These are phyloP conservation scores for Mucuna pruriens DNA, from an alignment of 306 rosid species.

Conservation along the genomic window DNA sequence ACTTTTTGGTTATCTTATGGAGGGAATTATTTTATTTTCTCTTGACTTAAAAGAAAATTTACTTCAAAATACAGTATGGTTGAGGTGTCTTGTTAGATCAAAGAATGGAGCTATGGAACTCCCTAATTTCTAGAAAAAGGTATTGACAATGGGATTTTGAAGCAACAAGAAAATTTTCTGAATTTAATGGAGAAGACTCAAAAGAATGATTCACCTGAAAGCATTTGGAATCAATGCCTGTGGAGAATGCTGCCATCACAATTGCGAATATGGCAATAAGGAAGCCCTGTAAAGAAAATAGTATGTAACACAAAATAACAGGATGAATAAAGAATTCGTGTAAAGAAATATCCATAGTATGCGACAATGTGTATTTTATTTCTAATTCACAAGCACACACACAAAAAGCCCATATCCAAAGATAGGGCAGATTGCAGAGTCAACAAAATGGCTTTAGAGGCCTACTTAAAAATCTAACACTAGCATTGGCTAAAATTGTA, in stretches of 20 bases:
- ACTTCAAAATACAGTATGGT: neutral
- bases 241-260: slow-evolving; percentile 88
- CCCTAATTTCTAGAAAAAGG: neutral
- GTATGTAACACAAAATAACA: neutral
- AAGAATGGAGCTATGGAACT: neutral
- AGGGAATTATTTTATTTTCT: neutral
- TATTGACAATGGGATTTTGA: slow-evolving; percentile 6
- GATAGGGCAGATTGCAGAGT: neutral
- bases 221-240: slow-evolving; percentile 86
- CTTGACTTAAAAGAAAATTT: neutral
- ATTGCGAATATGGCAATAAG: slow-evolving; percentile 75
- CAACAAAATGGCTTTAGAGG: neutral
- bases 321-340: neutral
- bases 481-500: neutral
- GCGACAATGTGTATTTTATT: neutral
- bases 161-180: neutral
- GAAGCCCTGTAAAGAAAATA: slow-evolving; percentile 63
- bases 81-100: neutral
- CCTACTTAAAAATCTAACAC: neutral
- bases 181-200: slow-evolving; percentile 3
- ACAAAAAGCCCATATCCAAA: neutral
- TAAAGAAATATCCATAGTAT: neutral
- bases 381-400: neutral
- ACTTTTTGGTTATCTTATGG: neutral
- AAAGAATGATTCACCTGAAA: slow-evolving; percentile 65